Base-by-base conservation (phyloP, 345 rosid genomes). In the Clausena lansium region DNA sequence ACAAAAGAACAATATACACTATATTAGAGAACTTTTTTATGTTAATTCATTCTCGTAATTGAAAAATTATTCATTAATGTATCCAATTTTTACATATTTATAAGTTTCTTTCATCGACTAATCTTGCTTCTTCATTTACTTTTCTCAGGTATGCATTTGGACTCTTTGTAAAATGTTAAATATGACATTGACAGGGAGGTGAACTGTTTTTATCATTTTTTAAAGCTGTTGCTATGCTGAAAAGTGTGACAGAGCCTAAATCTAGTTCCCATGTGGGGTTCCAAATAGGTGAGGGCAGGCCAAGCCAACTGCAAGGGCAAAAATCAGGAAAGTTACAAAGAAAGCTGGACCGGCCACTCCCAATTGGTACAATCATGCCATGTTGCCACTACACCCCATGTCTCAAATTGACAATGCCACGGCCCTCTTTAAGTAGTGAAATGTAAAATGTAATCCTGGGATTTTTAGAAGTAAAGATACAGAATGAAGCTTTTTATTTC, bases 241-340 rank as follows among this genome's bases (percentile, higher is more conserved):
- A 38, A 20, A 25, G 22, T 13, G 19, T 38, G 62, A 20, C 17
- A 20, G 13, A 70, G 24, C 28, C 14, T 30, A 35, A 27, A 65
- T n/a, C 27, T n/a, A 57, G 74, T 41, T 45, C 41, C 58, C 47
- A 28, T 20, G 45, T 63, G 77, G 30, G 32, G n/a, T 27, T 28
- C 4, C 22, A 8, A 64, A 19, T 47, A n/a, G 58, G 17, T 55
- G 36, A 32, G 47, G 54, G 38, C 63, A 50, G 47, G 38, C 35
- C 71, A 36, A 20, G 64, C 67, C 78, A 3, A 78, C 35, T 74
- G 67, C 41, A 28, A 59, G 25, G 35, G 20, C 64, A 77, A 61
- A 30, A 15, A 60, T 79, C 57, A 59, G 62, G 63, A 54, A 28
- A 57, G 13, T 28, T 9, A 10, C 38, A 76, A 30, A 4, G 38